These are phyloP conservation scores for Chimonanthus salicifolius DNA, from an alignment of 164 flowering plant species.

Conservation along the genomic window DNA sequence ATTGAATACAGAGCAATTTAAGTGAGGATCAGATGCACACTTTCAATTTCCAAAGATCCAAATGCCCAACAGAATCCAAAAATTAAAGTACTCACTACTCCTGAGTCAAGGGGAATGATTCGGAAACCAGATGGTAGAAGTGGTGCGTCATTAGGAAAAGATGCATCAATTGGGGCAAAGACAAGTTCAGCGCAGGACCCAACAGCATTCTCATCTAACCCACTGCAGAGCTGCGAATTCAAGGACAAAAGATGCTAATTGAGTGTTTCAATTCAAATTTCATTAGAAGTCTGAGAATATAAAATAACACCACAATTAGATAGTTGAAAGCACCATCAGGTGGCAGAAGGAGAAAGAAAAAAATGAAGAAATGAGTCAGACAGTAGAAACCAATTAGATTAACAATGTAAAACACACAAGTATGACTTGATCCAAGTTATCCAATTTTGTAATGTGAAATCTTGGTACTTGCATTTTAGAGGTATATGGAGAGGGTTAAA, in stretches of 20 bases:
- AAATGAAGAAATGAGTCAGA: no score
- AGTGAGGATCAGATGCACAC: no score
- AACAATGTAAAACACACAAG: no score
- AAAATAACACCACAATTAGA: background rate
- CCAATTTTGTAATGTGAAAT: no score
- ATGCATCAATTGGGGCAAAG: slow-evolving; percentile 94
- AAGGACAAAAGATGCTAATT: background rate
- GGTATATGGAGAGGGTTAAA: no score
- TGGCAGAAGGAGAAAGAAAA: no score
- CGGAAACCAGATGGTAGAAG: slow-evolving; percentile 97
- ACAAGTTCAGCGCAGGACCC: slow-evolving; percentile 92
- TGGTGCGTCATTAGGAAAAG: slow-evolving; percentile 98
- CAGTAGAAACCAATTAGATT: no score
- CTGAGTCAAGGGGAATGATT: slow-evolving; percentile 81
- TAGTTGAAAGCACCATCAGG: background rate
- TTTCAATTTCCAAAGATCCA: background rate
- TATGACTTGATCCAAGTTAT: no score
- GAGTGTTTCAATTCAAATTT: background rate
- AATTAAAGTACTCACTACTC: slow-evolving; percentile 37
- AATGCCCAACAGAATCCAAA: background rate
- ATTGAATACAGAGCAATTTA: no score
- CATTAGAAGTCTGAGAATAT: no score
- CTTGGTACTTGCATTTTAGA: no score
- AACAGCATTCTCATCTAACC: slow-evolving; percentile 89
- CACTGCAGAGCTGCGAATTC: slow-evolving; percentile 65